phyloP scores from a whole-genome alignment of 495 filamentous ascomycete species.

The Lasiosphaeria miniovina region DNA sequence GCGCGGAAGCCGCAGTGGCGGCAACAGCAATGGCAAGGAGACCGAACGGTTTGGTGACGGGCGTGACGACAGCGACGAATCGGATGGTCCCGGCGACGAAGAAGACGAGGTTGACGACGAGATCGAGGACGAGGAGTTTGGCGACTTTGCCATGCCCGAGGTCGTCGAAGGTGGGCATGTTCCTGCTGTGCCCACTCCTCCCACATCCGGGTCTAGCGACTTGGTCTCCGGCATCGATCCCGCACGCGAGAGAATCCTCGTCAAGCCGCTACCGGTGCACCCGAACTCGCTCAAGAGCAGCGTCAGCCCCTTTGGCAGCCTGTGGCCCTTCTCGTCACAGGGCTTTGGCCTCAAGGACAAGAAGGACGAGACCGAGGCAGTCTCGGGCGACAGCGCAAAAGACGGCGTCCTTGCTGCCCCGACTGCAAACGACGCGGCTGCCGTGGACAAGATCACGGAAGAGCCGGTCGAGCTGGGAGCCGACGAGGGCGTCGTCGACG shows the following conservation, averaged over 20 bases:
- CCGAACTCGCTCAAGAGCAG: conserved; percentile 37
- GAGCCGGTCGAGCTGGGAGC: conserved; percentile 29
- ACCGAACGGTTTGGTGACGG: conserved; percentile 45
- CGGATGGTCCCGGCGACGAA: conserved; percentile 26
- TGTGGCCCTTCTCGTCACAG: conserved; percentile 45
- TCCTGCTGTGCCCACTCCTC: conserved; percentile 6
- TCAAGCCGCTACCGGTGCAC: conserved; percentile 47
- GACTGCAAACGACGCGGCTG: conserved; percentile 19
- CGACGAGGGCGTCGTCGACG: conserved; percentile 27
- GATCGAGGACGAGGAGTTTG: conserved; percentile 50
- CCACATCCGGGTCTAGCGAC: conserved; percentile 15
- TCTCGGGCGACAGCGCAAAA: conserved; percentile 11
- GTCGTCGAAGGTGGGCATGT: conserved; percentile 24
- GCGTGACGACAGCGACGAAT: conserved; percentile 42
- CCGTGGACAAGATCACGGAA: conserved; percentile 23
- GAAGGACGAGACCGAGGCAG: conserved; percentile 8
- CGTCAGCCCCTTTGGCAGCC: conserved; percentile 38
- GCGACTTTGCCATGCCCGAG: conserved; percentile 53
- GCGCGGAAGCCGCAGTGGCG: not conserved
- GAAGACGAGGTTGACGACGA: conserved; percentile 40
- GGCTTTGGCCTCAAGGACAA: conserved; percentile 33
- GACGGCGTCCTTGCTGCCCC: not conserved
- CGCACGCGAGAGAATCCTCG: conserved; percentile 32
- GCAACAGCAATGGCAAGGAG: conserved; percentile 10
- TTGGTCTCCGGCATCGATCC: conserved; percentile 35